Evolutionary conservation across 345 rosid genomes (phyloP).

Genomic region (Rubroshorea leprosula): DNA sequence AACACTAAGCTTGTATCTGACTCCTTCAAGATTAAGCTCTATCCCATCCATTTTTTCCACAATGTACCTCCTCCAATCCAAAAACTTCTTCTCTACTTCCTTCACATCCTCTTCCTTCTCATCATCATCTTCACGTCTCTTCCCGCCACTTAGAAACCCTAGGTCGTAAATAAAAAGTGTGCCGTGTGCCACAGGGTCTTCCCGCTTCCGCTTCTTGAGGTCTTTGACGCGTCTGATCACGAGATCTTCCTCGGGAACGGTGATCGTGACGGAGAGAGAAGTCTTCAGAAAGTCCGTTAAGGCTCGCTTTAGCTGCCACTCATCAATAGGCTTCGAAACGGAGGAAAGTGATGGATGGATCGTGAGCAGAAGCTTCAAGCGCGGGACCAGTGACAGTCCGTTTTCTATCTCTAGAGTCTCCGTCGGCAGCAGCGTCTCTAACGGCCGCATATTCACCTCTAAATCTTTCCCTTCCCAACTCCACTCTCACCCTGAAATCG

Average conservation of each 20-base stretch:
- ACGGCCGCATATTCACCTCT: conserved; percentile 39
- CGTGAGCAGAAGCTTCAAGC: conserved; percentile 58
- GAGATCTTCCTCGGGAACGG: conserved; percentile 63
- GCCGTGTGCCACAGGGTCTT: conserved; percentile 76
- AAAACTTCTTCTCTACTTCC: conserved; percentile 56
- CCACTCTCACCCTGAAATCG: not conserved
- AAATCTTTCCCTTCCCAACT: not conserved
- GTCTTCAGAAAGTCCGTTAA: conserved; percentile 55
- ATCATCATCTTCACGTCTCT: conserved; percentile 24
- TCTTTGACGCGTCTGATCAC: conserved; percentile 56
- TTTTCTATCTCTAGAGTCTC: conserved; percentile 65
- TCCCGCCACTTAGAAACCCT: conserved; percentile 48
- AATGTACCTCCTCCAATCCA: conserved; percentile 66
- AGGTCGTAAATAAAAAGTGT: conserved; percentile 66
- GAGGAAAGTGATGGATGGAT: conserved; percentile 53
- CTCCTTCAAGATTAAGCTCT: conserved; percentile 76
- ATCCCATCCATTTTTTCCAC: conserved; percentile 79
- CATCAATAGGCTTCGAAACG: conserved; percentile 67
- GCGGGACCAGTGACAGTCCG: conserved; percentile 58
- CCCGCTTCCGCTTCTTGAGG: conserved; percentile 85
- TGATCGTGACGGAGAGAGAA: conserved; percentile 44
- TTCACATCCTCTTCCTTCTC: conserved; percentile 38
- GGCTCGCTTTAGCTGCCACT: conserved; percentile 84
- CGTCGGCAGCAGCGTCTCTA: conserved; percentile 52
- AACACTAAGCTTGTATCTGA: conserved; percentile 58